These are phyloP conservation scores for Chalaropsis thielavioides DNA, from an alignment of 2,329 filamentous ascomycete genomes.

Conservation along the genomic window DNA sequence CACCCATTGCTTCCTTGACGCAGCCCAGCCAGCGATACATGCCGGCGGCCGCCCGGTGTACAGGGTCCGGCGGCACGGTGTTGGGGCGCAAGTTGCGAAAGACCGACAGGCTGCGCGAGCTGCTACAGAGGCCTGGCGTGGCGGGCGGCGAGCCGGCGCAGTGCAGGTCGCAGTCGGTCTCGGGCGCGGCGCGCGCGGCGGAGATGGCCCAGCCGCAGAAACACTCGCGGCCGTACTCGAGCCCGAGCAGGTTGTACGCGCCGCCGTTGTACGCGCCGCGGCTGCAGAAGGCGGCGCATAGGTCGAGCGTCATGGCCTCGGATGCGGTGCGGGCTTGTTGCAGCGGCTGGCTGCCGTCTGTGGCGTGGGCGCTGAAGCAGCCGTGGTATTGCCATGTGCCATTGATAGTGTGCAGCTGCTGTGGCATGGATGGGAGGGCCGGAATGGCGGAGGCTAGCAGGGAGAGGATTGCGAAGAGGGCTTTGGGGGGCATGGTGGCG, in stretches of 20 bases:
- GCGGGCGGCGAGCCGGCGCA: constrained; percentile 17
- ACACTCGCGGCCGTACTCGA: not conserved
- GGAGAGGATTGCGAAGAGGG: not conserved
- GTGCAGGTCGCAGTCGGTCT: constrained; percentile 19
- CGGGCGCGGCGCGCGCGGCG: constrained; percentile 14
- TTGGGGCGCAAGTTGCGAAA: constrained; percentile 20
- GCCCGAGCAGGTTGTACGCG: constrained; percentile 19
- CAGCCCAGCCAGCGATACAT: too few species aligned
- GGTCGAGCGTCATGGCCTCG: constrained; percentile 20
- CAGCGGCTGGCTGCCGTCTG: constrained; percentile 14
- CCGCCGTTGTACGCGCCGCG: constrained; percentile 17
- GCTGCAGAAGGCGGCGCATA: constrained; percentile 22
- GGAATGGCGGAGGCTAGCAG: not conserved
- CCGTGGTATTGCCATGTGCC: not conserved
- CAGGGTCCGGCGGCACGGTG: constrained; percentile 20
- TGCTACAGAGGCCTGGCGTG: constrained; percentile 15
- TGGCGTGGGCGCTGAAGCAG: not conserved
- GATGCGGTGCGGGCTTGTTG: constrained; percentile 15
- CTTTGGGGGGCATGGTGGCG: not conserved
- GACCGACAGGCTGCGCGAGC: constrained; percentile 20
- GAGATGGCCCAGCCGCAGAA: constrained; percentile 21
- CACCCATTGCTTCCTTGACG: too few species aligned
- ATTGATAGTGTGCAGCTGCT: constrained; percentile 17
- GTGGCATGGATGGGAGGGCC: constrained; percentile 11
- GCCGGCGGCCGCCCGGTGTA: constrained; percentile 17